Base-by-base conservation (phyloP, 768 basidiomycete species). In the Leccinum subtestaceum region DNA sequence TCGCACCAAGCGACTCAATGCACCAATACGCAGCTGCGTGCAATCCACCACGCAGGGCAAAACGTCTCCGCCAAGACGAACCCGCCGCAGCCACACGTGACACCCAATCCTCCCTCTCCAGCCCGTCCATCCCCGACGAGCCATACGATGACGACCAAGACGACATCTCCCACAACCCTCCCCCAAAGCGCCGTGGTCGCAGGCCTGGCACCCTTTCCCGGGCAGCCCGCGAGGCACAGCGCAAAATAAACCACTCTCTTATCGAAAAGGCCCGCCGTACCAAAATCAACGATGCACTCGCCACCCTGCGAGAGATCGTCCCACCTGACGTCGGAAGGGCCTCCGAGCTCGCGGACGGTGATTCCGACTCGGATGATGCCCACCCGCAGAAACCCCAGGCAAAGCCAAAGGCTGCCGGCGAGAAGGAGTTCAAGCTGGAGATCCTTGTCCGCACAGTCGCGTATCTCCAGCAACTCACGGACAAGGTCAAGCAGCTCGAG, bases 191-290 rank as follows among this genome's bases (percentile, higher is more conserved):
- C 21, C 87, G 89, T 3, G 85, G 91, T 17, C 78, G 82, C 53
- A 90, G 88, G 67, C 88, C 90, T 0, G 86, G 86, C 9, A 80
- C 83, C 9, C 73, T 90, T 49, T 89, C 89, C 17, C 87, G 90
- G 60, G 82, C 83, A 13, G 89, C 89, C 31, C 81, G 95, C 50
- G 94, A 96, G 74, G 83, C 88, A 2, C 87, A 93, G 73, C 85
- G 95, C 54, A 93, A 95, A 72, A 84, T 93, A 36, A 97, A 97
- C 74, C 95, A 98, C 68, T 92, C 89, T 5, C 85, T 95, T 61
- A 98, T 98, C 70, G 95, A 98, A 76, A 91, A 95, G 69, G 86
- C 95, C 0, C 78, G 95, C 31, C 81, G 95, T 59, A 96, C 95
- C 11, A 97, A 97, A 81, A 98, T 98, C 63, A 98, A 98, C 69